Base-by-base conservation (phyloP, 2,329 filamentous ascomycete genomes). In the Gliomastix tumulicola region DNA sequence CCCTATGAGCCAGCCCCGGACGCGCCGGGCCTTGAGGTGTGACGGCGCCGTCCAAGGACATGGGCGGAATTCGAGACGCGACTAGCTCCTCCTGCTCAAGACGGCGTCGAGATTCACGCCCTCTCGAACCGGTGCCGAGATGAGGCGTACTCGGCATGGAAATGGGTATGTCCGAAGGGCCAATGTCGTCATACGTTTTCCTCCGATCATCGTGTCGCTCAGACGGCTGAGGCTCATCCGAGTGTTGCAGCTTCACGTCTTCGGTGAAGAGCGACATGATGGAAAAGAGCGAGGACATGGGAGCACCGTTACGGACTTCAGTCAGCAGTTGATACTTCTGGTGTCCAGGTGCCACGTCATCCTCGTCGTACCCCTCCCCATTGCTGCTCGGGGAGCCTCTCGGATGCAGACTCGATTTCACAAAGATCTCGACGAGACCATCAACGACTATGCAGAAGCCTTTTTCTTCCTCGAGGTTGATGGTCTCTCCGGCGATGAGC, bases 371-470 rank as follows among this genome's bases (percentile, higher is more conserved):
- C 12, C 41, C 41, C 8, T 49, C 49, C 33, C 41, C 41, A 30
- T 45, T 45, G 4, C 44, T 44, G 4, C 42, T 45, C n/a, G 25
- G 13, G 7, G 52, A 44, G 10, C 60, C 62, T 32, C 57, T 60
- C 37, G 66, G 65, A 36, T 72, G 67, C 28, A 74, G 70, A 30
- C 82, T 80, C 3, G 90, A 96, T 57, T 96, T 97, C 58, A 98
- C 92, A 56, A 97, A 98, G 37, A 98, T 97, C 58, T 98, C 88
- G 1, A 98, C 89, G 20, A 95, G 62, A 3, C 92, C 92, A 60
- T 98, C 92, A 4, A 98, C 94, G 6, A 98, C 92, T 39, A 98
- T 73, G 56, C 92, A 98, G 52, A 98, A 98, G 0, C 92, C 92
- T 51, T 98, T 95, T 53, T 98, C 92, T 56, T 98, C 92, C 60